Evolutionary conservation across 2,329 filamentous ascomycete genomes (phyloP), one percentile per base, ranked within the genome.

Genomic region (Stemphylium vesicarium): DNA sequence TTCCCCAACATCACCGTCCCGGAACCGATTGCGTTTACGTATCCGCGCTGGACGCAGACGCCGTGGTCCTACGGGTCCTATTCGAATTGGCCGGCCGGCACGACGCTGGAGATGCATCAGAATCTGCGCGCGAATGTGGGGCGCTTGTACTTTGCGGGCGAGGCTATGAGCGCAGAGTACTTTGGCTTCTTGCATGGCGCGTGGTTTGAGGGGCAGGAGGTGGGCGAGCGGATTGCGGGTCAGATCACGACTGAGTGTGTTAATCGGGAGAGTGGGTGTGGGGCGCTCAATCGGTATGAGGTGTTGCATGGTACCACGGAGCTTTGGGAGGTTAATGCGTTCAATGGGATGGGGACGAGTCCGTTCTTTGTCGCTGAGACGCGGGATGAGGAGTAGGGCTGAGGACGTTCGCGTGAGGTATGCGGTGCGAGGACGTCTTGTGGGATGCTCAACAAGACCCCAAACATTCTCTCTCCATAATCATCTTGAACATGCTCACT

Each of bases 1-100:
- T 89, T 87, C 55, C 84, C 85, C 0, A 76, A 82, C 12, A 75
- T 77, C 13, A 64, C 78, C 0, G 76, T 89, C 3, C 85, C 86
- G 0, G 82, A 88, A 16, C 87, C 87, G 0, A 81, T 78, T 0
- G 82, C 78, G 0, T 87, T 89, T 64, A 77, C 79, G 64, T 88
- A 88, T 57, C 86, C 86, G 1, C 79, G 84, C 35, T 88, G 85
- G 85, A 83, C 71, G 12, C 64, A 67, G 3, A 74, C 73, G 31
- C 79, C 79, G 2, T 82, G 82, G 81, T 64, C 79, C 0, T 84
- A 81, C 49, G 87, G 87, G 3, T 86, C 82, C 18, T 90, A 88
- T 72, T 86, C 84, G 33, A 89, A 89, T 68, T 90, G 87, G 88
- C 87, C 87, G 0, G 75, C 81, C 0, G 84, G 84, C 0, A 85